Percentiles rank a stretch among this genome's conserved stretches.
Evolutionary conservation across 257 asterid species (phyloP).

Genomic region (Haberlea rhodopensis): DNA sequence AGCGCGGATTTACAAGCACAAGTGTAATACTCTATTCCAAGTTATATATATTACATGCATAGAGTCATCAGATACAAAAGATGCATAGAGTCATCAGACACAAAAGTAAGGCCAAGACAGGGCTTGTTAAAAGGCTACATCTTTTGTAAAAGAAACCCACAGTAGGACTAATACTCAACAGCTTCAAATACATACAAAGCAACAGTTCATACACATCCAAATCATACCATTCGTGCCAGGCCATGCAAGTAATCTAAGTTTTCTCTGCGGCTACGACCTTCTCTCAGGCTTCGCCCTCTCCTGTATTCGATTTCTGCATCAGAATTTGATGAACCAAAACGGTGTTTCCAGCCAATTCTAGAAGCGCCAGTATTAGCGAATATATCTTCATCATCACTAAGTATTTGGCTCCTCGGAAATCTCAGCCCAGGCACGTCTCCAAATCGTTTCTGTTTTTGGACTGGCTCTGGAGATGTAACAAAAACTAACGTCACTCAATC

Average conservation of each 20-base stretch:
- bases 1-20: no score
- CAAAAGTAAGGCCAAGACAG: constrained; percentile 18
- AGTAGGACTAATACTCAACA: constrained; percentile 21
- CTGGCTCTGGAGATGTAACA: constrained; percentile 43
- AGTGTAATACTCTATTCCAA: background rate
- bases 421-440: constrained; percentile 42
- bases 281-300: constrained; percentile 83
- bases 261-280: constrained; percentile 44
- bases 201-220: constrained; percentile 4
- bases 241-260: constrained; percentile 34
- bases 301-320: constrained; percentile 93
- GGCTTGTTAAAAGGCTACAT: constrained; percentile 29
- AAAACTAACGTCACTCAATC: constrained; percentile 13
- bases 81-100: no score
- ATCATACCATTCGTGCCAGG: constrained; percentile 32
- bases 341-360: constrained; percentile 55
- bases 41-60: background rate
- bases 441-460: constrained; percentile 34
- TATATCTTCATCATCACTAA: constrained; percentile 66
- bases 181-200: constrained; percentile 27
- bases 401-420: constrained; percentile 38
- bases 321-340: constrained; percentile 69
- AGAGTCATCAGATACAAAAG: no score
- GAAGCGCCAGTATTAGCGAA: constrained; percentile 53
- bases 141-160: constrained; percentile 33